Percentiles rank a stretch among this genome's conserved stretches.
Evolutionary conservation across 495 filamentous ascomycete genomes (phyloP).

Genomic region (Bombardia bombarda): DNA sequence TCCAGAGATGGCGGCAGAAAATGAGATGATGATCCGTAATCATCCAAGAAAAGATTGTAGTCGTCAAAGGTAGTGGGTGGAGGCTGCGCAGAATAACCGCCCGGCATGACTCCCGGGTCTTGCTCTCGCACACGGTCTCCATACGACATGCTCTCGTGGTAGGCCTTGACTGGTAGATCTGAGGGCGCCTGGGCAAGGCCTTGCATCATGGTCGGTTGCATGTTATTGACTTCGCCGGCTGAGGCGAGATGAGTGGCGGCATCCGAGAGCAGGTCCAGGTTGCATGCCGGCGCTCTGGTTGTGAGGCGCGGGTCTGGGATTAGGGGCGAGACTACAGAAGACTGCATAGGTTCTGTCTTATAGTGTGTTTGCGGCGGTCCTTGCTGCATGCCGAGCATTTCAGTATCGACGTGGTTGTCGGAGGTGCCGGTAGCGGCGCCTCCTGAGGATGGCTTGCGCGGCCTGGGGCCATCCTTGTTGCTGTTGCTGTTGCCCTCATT

Average conservation of each 20-base stretch:
- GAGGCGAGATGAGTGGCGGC: conserved; percentile 43
- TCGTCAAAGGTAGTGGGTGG: conserved; percentile 33
- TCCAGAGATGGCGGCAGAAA: conserved; percentile 41
- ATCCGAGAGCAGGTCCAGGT: conserved; percentile 44
- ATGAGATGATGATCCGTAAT: conserved; percentile 39
- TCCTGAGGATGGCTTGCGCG: conserved; percentile 38
- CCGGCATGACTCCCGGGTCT: conserved; percentile 31
- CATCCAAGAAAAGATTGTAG: conserved; percentile 46
- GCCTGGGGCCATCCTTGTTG: conserved; percentile 38
- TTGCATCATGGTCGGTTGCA: conserved; percentile 37
- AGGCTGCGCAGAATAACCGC: conserved; percentile 30
- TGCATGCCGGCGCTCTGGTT: conserved; percentile 39
- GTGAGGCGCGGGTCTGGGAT: conserved; percentile 33
- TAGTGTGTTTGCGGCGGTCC: conserved; percentile 22
- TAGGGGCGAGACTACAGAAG: conserved; percentile 28
- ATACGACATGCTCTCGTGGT: conserved; percentile 35
- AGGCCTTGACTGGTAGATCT: conserved; percentile 37
- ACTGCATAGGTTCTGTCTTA: conserved; percentile 27
- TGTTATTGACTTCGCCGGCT: conserved; percentile 38
- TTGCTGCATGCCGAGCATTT: conserved; percentile 36
- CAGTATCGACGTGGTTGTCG: conserved; percentile 33
- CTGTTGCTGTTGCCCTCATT: conserved; percentile 45
- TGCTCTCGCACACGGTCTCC: conserved; percentile 33
- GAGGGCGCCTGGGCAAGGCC: conserved; percentile 29
- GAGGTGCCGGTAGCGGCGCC: conserved; percentile 27